Base-by-base conservation (phyloP, 805 yeast species). In the Metschnikowia kunwiensis region DNA sequence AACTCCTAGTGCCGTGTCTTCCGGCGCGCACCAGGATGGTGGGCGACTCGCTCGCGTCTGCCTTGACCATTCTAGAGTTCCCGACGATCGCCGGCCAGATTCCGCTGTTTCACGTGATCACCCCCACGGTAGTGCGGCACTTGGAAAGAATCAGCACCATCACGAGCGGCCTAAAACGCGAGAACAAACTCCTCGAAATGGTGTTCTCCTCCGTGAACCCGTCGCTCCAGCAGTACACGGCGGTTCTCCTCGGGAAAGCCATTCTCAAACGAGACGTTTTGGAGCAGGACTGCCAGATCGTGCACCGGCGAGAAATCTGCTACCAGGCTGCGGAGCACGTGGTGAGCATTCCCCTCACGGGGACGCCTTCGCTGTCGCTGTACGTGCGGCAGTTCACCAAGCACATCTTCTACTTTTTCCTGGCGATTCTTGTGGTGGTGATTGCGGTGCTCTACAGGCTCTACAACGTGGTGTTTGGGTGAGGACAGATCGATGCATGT, bases 251-350 rank as follows among this genome's bases (percentile, higher is more conserved):
- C 19, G 73, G 72, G 5, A 62, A 53, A 42, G 70, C 70, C 13
- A 66, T 68, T 16, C 48, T 68, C 32, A 65, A 64, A 46, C 44
- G 61, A 32, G 63, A 60, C 5, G 49, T 68, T 21, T 41, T 40
- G 15, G 44, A 33, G 2, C 22, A 27, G 6, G 61, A 60, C 16
- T 67, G 72, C 43, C 60, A 54, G 36, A 45, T 66, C 17, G 57
- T 68, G 19, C 51, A 47, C 32, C 49, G 74, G 27, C 46, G 74
- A 32, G 61, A 60, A 10, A 51, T 68, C 5, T 68, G 74, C 30
- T 58, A 50, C 34, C 66, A 55, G 44, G 71, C 72, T 1, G 68
- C 69, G 2, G 70, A 64, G 32, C 62, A 63, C 37, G 69, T 66
- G 18, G 67, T 67, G 11, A 57, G 64, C 42, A 67, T 68, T 21